Conservation (phyloP, 2,329 filamentous ascomycete genomes). For the Colletotrichum musicola region DNA sequence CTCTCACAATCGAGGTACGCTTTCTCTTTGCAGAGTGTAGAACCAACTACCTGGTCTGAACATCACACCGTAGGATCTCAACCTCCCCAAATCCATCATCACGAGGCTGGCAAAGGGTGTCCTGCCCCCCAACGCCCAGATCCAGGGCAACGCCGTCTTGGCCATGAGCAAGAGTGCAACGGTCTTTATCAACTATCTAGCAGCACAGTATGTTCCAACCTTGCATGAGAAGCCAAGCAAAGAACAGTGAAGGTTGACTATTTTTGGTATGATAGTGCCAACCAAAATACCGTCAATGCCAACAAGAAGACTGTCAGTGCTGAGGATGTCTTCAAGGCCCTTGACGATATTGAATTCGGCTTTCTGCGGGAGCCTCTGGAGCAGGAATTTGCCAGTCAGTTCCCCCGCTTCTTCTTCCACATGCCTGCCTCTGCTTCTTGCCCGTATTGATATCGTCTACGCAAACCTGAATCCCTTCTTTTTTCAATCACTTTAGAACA, state of each 20-base stretch:
- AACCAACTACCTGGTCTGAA: too few relatives aligned
- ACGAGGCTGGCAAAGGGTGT: constrained; percentile 84
- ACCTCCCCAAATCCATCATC: constrained; percentile 84
- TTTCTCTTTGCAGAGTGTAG: too few relatives aligned
- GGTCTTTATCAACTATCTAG: constrained; percentile 85
- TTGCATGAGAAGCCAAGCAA: not conserved
- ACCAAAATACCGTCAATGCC: constrained; percentile 74
- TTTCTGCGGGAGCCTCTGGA: constrained; percentile 78
- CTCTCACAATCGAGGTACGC: constrained; percentile 66
- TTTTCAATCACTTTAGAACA: not conserved
- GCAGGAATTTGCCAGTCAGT: constrained; percentile 80
- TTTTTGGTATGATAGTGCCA: constrained; percentile 67
- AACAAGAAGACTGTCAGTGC: constrained; percentile 84
- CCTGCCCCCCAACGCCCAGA: constrained; percentile 83
- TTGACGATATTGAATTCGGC: constrained; percentile 82
- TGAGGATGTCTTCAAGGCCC: constrained; percentile 79
- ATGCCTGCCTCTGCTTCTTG: not conserved
- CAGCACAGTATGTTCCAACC: constrained; percentile 71
- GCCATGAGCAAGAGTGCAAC: constrained; percentile 86
- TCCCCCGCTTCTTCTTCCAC: not conserved
- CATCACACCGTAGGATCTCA: constrained; percentile 71
- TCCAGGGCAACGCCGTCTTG: constrained; percentile 84
- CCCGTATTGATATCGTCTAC: too few relatives aligned
- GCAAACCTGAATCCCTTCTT: too few relatives aligned
- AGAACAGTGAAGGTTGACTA: not conserved